These are phyloP conservation scores for Umbelopsis ramanniana DNA, from an alignment of 192 early-diverging fungal species.

Conservation along the genomic window DNA sequence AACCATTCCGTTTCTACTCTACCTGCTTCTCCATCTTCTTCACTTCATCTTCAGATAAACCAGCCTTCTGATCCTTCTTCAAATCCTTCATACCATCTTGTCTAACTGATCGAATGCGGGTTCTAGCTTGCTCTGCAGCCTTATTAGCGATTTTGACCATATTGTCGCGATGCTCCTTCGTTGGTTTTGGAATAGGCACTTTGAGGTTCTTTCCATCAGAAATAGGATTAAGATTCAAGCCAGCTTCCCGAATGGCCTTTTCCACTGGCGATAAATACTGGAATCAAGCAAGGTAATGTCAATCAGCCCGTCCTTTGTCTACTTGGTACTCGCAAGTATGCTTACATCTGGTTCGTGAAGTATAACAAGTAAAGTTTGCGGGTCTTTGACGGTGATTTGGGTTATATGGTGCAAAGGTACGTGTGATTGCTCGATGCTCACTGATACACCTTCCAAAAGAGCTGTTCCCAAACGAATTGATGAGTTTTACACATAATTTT, in stretches of 20 bases:
- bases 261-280: conserved; percentile 60
- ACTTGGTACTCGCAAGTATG: background rate
- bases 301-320: background rate
- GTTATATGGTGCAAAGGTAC: conserved; percentile 69
- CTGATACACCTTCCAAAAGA: conserved; percentile 72
- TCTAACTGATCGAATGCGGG: conserved; percentile 67
- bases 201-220: conserved; percentile 69
- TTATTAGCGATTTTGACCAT: conserved; percentile 65
- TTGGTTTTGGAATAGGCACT: conserved; percentile 82
- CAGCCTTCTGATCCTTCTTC: conserved; percentile 62
- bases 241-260: conserved; percentile 75
- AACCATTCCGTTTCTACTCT: background rate
- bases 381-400: conserved; percentile 81
- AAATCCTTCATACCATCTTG: conserved; percentile 77
- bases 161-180: conserved; percentile 76
- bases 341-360: conserved; percentile 75
- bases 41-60: conserved; percentile 59
- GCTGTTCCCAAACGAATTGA: conserved; percentile 39
- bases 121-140: conserved; percentile 70
- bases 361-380: conserved; percentile 79
- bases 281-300: background rate
- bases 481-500: too few relatives aligned
- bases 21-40: conserved; percentile 62
- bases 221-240: conserved; percentile 81
- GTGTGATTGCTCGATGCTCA: conserved; percentile 58